Evolutionary conservation across 805 yeast species (phyloP).

Genomic region (Wickerhamomyces tratensis): DNA sequence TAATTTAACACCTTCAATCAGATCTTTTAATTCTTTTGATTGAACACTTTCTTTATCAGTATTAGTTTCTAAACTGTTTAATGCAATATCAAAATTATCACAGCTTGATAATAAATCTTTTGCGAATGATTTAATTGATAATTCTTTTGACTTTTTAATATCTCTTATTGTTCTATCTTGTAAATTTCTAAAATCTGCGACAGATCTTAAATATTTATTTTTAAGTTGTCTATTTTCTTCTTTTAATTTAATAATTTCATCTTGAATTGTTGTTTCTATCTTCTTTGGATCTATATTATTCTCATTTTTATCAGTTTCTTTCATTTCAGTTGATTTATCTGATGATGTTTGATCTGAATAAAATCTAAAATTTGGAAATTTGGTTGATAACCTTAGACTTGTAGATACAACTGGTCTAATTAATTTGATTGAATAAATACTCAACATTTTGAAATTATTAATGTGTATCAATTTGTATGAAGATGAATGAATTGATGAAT

Average conservation of each 20-base stretch:
- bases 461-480: too few species aligned
- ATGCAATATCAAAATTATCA: slow-evolving; percentile 20
- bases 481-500: too few species aligned
- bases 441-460: too few species aligned
- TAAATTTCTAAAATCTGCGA: slow-evolving; percentile 21
- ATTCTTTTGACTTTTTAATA: slow-evolving; percentile 18
- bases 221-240: slow-evolving; percentile 18
- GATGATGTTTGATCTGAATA: too few species aligned
- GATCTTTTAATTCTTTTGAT: slow-evolving; percentile 32
- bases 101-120: slow-evolving; percentile 18
- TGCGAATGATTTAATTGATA: slow-evolving; percentile 19
- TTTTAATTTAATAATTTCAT: slow-evolving; percentile 1
- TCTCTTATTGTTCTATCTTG: slow-evolving; percentile 21
- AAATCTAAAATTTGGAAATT: too few species aligned
- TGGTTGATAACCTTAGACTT: too few species aligned
- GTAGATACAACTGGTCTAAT: too few species aligned
- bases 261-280: background rate
- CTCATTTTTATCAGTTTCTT: background rate
- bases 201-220: slow-evolving; percentile 16
- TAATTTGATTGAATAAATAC: too few species aligned
- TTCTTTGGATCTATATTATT: background rate
- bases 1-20: slow-evolving; percentile 42
- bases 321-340: background rate
- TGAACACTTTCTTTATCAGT: slow-evolving; percentile 5
- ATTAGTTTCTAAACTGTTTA: slow-evolving; percentile 15